Evolutionary conservation across 108 stramenopile species (phyloP), one percentile per base, ranked within the genome.

Genomic region (Conticribra guillardii): DNA sequence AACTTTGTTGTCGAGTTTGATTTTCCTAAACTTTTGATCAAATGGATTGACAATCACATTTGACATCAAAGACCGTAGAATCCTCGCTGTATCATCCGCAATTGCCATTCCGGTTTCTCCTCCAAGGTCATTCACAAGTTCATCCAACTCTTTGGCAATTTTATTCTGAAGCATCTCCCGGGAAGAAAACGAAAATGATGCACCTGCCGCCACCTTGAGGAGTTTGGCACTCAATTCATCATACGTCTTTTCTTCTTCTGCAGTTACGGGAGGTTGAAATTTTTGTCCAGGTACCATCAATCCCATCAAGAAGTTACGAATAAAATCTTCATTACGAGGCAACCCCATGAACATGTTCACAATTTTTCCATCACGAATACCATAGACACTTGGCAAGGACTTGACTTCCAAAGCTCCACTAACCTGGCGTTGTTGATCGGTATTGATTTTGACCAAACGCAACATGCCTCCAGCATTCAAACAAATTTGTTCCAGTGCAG

Each of bases 291-390:
- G 83, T 7, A 83, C 73, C 58, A 96, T 69, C 24, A 93, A 54
- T 0, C 90, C 90, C 92, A 93, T 90, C 74, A 96, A 77, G 64
- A 96, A 96, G 57, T 84, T 88, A 33, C 85, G 71, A 64, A 96
- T 73, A 64, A 72, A 77, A 18, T 83, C 76, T 69, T 93, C 87
- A 30, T 81, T 79, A 21, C 78, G 75, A 11, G 94, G 91, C 90
- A 96, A 87, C 1, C 94, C 94, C 71, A 82, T 71, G 53, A 96
- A 93, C 66, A 73, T 82, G 62, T 96, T 80, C 37, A 89, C 47
- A 53, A 96, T 89, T 62, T 84, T 86, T 30, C 96, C 96, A 77
- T 90, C 85, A 0, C 69, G 67, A 16, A 96, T 70, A 17, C 87
- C 96, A 82, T 89, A 96, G 2, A 96, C 85, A 8, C 92, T 92